phyloP scores from a whole-genome alignment of 805 yeast genomes.

The Candida parachauliodes region DNA sequence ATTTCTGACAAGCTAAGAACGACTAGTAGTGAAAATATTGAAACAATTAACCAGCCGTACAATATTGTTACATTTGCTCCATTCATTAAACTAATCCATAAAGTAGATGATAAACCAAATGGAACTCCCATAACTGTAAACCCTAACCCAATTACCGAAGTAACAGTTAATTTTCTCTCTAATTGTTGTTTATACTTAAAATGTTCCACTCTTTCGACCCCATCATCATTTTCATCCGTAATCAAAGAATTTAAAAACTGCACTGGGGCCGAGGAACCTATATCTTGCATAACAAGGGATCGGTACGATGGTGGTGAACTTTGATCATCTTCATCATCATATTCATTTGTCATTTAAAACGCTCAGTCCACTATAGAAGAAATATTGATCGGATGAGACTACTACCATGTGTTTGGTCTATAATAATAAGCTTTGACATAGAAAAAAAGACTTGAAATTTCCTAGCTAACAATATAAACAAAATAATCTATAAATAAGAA shows the following conservation, averaged over 20 bases:
- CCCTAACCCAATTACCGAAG: conserved; percentile 73
- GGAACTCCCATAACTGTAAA: conserved; percentile 83
- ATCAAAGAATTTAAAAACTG: conserved; percentile 14
- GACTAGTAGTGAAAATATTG: conserved; percentile 58
- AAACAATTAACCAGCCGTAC: conserved; percentile 70
- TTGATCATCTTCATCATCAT: conserved; percentile 3
- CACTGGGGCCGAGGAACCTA: conserved; percentile 13
- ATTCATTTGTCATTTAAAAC: background rate
- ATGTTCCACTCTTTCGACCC: conserved; percentile 59
- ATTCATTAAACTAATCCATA: conserved; percentile 66
- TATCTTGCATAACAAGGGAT: conserved; percentile 9
- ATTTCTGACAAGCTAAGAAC: conserved; percentile 75
- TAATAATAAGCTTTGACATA: background rate
- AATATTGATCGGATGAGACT: too few species aligned
- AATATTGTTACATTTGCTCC: conserved; percentile 77
- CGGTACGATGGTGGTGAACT: conserved; percentile 10
- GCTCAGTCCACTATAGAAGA: too few species aligned
- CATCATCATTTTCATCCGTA: conserved; percentile 39
- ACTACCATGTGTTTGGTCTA: conserved; percentile 2
- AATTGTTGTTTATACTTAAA: conserved; percentile 73
- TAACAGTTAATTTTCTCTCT: conserved; percentile 62
- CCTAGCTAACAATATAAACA: too few species aligned
- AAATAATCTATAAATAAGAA: too few species aligned
- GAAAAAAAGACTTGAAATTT: too few species aligned
- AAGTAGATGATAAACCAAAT: conserved; percentile 68